phyloP scores from a whole-genome alignment of 306 rosid species.

The Medicago truncatula region MtrunA17r5.0-ANR NC_053049.1:47291001-47291500 shows the following conservation, averaged over 20 bases:
- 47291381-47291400: background rate
- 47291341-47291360: background rate
- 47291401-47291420: background rate
- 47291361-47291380: background rate
- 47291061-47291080: constrained; percentile 17
- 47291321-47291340: background rate
- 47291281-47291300: background rate
- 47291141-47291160: constrained; percentile 8
- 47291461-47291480: background rate
- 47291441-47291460: background rate
- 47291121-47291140: background rate
- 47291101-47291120: constrained; percentile 33
- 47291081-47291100: constrained; percentile 22
- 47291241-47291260: background rate
- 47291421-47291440: background rate
- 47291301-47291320: background rate
- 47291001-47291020: constrained; percentile 23
- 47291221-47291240: background rate
- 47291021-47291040: constrained; percentile 20
- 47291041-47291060: background rate
- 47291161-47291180: background rate
- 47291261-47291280: background rate
- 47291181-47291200: background rate
- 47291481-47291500: background rate
- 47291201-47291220: background rate